Percentiles rank a stretch among this genome's conserved stretches.
These are phyloP conservation scores for Dipodascopsis uninucleata DNA, from an alignment of 805 yeast genomes.

Conservation along the genomic window DNA sequence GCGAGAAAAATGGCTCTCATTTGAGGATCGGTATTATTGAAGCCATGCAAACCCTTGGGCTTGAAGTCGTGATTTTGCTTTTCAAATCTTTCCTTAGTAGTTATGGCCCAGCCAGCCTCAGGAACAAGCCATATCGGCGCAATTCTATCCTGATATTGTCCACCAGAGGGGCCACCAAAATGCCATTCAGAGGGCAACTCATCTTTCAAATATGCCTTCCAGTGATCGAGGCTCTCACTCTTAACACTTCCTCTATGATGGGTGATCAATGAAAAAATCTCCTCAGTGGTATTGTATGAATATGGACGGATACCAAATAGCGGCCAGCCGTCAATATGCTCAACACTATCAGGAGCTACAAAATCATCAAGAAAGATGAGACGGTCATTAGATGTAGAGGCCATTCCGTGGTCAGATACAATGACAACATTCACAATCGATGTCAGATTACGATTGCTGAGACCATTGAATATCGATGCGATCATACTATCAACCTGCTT, in stretches of 20 bases:
- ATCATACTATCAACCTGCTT: conserved; percentile 64
- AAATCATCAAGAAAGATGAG: conserved; percentile 70
- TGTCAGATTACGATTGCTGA: conserved; percentile 53
- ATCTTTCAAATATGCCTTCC: conserved; percentile 50
- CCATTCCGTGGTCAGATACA: conserved; percentile 93
- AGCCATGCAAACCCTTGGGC: conserved; percentile 84
- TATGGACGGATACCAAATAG: conserved; percentile 68
- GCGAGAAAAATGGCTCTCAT: conserved; percentile 84
- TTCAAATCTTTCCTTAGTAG: conserved; percentile 57
- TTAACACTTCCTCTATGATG: conserved; percentile 36
- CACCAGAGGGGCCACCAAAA: conserved; percentile 48
- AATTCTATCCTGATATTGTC: conserved; percentile 52
- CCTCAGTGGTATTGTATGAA: conserved; percentile 40
- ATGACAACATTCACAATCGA: conserved; percentile 69
- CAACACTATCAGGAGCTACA: conserved; percentile 51
- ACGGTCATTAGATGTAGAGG: conserved; percentile 72
- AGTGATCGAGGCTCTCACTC: conserved; percentile 31
- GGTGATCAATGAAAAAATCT: conserved; percentile 46
- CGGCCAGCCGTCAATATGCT: conserved; percentile 82
- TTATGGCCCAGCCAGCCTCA: conserved; percentile 70
- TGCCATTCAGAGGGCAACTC: conserved; percentile 53
- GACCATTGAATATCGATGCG: conserved; percentile 45
- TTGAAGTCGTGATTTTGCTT: conserved; percentile 47
- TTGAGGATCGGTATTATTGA: conserved; percentile 66
- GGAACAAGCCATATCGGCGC: conserved; percentile 89